Base-by-base conservation (phyloP, 768 basidiomycete genomes). In the Kwoniella mangroviensis region DNA sequence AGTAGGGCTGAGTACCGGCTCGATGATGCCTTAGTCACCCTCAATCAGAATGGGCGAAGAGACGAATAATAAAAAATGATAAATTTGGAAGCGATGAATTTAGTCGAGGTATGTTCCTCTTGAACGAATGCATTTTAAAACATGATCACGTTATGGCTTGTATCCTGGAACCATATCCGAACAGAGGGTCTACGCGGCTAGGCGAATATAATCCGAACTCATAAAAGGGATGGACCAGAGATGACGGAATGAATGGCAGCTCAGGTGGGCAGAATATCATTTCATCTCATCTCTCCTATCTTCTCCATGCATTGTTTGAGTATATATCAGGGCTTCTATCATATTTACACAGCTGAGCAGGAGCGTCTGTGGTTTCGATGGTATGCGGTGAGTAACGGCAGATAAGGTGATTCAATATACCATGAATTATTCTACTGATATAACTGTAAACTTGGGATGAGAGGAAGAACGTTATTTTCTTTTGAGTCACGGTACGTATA, bases 1-100 rank as follows among this genome's bases (percentile, higher is more conserved):
- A 71, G 92, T 94, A 83, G 93, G 93, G 51, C 86, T 96, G 70
- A 89, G 91, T 76, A 94, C 93, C 26, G 93, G 93, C 75, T 88
- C 87, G 81, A 88, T 92, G 88, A 86, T 91, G 84, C 90, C 93
- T 21, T 81, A 65, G 43, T 57, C 34, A 34, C 34, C 1, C 10
- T 26, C 40, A n/a, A 11, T 13, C 45, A 49, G 41, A 7, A 58
- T 11, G 28, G n/a, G 63, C 49, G 9, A 54, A 7, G 40, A 61
- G 49, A 54, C 4, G 28, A 1, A 21, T 62, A 19, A 12, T 49
- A 22, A 21, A 42, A 28, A 24, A 34, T 34, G 28, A 21, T 22
- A 49, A 34, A 34, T 34, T 34, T 3, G 34, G 34, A 34, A n/a
- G 40, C 2, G 24, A 55, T 12, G 24, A 24, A 53, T 54, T 9